These are phyloP conservation scores for Phialophora chinensis DNA, from an alignment of 2,329 filamentous ascomycete species.

Conservation along the genomic window DNA sequence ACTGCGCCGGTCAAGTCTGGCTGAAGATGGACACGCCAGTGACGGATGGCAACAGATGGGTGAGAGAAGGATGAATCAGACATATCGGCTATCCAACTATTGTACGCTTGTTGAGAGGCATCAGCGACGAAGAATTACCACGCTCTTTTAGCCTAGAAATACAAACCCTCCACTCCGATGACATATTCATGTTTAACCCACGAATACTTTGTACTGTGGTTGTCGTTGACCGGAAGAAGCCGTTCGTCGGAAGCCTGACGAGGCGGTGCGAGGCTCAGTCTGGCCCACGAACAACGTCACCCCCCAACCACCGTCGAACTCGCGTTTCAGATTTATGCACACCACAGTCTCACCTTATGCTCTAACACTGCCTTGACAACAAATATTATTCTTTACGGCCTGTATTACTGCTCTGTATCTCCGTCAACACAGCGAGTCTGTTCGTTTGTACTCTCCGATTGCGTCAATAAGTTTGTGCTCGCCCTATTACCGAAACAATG, in stretches of 20 bases:
- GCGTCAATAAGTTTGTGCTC: background rate
- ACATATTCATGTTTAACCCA: background rate
- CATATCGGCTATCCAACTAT: background rate
- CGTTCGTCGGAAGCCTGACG: background rate
- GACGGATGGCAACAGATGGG: background rate
- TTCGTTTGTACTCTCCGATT: background rate
- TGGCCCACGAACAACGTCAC: background rate
- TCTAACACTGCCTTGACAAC: background rate
- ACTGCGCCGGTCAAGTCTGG: constrained; percentile 7
- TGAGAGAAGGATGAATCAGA: background rate
- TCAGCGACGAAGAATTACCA: background rate
- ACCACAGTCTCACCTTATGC: background rate
- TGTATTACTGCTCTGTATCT: background rate
- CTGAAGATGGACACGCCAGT: background rate
- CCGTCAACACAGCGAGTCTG: background rate
- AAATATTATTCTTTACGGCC: background rate
- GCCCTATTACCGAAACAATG: constrained; percentile 13
- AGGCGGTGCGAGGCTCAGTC: background rate
- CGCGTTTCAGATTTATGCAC: constrained; percentile 4
- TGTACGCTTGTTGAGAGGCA: background rate
- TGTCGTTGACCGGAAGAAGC: background rate
- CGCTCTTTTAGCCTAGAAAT: background rate
- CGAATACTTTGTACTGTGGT: background rate
- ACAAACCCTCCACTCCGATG: background rate
- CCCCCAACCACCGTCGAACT: background rate